Evolutionary conservation across 305 asterid species (phyloP).

Genomic region (Fraxinus paxiana): DNA sequence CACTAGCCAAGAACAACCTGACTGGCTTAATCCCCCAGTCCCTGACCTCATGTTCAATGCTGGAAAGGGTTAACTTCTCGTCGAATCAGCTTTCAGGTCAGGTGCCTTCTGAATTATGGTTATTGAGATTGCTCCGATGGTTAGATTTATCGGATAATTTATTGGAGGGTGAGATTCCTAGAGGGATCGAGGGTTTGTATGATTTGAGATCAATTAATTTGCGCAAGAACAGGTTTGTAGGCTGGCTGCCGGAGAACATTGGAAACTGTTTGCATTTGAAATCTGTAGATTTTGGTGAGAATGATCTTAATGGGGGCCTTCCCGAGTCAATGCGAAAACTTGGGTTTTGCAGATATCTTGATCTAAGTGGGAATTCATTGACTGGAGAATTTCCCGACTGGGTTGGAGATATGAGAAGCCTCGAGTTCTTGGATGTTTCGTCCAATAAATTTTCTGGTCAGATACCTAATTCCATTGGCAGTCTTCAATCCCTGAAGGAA

Average conservation of each 20-base stretch:
- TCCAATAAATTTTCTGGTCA: constrained; percentile 53
- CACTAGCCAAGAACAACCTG: constrained; percentile 63
- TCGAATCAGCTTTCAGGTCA: constrained; percentile 61
- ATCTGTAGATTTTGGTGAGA: constrained; percentile 51
- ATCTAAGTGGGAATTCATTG: constrained; percentile 46
- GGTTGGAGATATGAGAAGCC: constrained; percentile 68
- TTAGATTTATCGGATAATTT: constrained; percentile 67
- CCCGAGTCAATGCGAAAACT: constrained; percentile 59
- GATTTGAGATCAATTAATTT: constrained; percentile 44
- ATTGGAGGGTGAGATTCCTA: constrained; percentile 63
- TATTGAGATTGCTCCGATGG: constrained; percentile 43
- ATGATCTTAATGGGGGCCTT: constrained; percentile 47
- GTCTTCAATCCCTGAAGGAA: constrained; percentile 46
- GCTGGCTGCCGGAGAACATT: constrained; percentile 57
- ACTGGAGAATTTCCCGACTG: constrained; percentile 64
- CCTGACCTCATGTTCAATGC: constrained; percentile 47
- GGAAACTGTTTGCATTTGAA: constrained; percentile 54
- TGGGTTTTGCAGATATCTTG: constrained; percentile 41
- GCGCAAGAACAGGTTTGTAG: constrained; percentile 46
- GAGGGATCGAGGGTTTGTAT: constrained; percentile 43
- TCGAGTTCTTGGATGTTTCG: constrained; percentile 57
- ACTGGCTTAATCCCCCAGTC: constrained; percentile 57
- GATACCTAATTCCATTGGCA: constrained; percentile 45
- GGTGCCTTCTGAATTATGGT: constrained; percentile 49
- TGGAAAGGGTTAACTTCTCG: constrained; percentile 57